A percentile compares a stretch with the other conserved stretches of the same genome.
Evolutionary conservation across 257 asterid species (phyloP).

Genomic region (Galeopsis tetrahit): DNA sequence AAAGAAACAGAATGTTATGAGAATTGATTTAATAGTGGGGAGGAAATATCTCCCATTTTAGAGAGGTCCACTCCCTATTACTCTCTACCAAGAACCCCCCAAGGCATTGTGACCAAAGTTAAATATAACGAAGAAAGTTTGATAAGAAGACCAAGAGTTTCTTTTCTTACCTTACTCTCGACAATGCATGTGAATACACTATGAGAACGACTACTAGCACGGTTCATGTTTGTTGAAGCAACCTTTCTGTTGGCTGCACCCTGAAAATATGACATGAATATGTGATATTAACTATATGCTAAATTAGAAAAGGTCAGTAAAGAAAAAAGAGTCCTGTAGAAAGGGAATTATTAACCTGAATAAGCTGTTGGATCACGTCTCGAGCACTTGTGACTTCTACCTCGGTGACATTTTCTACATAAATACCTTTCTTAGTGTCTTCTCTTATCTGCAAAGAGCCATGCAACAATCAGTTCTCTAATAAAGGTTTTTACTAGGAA

Average conservation of each 20-base stretch:
- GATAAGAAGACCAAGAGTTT: not conserved
- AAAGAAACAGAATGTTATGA: constrained; percentile 5
- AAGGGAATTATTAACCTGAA: constrained; percentile 64
- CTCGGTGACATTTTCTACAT: constrained; percentile 91
- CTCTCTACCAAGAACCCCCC: no score
- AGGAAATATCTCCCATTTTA: no score
- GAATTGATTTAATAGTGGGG: no score
- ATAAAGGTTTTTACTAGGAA: constrained; percentile 15
- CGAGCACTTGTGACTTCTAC: constrained; percentile 92
- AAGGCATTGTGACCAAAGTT: no score
- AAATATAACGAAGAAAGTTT: not conserved
- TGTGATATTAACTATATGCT: not conserved
- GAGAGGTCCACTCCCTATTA: no score
- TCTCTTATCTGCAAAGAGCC: constrained; percentile 74
- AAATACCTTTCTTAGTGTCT: constrained; percentile 88
- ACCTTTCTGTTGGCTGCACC: constrained; percentile 96
- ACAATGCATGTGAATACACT: constrained; percentile 93
- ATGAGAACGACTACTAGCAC: constrained; percentile 98
- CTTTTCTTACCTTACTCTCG: constrained; percentile 81
- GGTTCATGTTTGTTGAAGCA: constrained; percentile 97
- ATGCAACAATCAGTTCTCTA: constrained; percentile 16
- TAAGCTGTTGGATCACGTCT: constrained; percentile 90
- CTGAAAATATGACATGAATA: constrained; percentile 48
- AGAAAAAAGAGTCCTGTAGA: not conserved
- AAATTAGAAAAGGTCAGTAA: not conserved